These are phyloP conservation scores for Myxozyma kluyveri DNA, from an alignment of 805 yeast species.

Conservation along the genomic window DNA sequence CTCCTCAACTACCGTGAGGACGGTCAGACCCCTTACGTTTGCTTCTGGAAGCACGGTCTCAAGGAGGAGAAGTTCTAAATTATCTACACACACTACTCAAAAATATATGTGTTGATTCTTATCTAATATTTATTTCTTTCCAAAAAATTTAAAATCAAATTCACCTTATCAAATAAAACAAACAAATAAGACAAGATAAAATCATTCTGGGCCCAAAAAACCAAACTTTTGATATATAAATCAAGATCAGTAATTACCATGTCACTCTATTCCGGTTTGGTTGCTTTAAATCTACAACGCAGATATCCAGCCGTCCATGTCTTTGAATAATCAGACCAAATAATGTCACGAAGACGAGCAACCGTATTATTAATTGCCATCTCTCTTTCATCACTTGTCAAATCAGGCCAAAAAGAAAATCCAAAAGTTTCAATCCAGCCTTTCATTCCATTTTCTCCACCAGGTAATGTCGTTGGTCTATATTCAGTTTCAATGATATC, in stretches of 20 bases:
- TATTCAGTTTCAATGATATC: conserved; percentile 29
- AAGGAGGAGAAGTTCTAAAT: conserved; percentile 80
- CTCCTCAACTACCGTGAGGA: conserved; percentile 99
- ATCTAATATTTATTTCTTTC: not conserved
- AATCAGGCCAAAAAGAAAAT: conserved; percentile 28
- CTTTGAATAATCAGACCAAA: conserved; percentile 17
- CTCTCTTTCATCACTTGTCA: conserved; percentile 16
- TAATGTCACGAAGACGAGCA: conserved; percentile 15
- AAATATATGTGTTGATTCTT: not conserved
- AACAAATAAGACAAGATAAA: too few species aligned
- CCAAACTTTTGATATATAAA: too few species aligned
- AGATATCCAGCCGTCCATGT: conserved; percentile 32
- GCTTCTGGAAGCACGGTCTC: conserved; percentile 99
- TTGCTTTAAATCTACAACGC: conserved; percentile 28
- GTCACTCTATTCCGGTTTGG: conserved; percentile 6
- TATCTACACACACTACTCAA: not conserved
- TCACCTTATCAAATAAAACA: too few species aligned
- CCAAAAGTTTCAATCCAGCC: conserved; percentile 34
- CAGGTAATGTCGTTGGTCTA: conserved; percentile 30
- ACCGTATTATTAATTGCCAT: conserved; percentile 24
- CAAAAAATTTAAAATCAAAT: not conserved
- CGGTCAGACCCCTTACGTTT: conserved; percentile 95
- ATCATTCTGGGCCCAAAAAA: too few species aligned
- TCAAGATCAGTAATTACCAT: too few species aligned
- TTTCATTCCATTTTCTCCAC: conserved; percentile 27